Conservation (phyloP, 306 rosid genomes). For the Trifolium subterraneum region DNA sequence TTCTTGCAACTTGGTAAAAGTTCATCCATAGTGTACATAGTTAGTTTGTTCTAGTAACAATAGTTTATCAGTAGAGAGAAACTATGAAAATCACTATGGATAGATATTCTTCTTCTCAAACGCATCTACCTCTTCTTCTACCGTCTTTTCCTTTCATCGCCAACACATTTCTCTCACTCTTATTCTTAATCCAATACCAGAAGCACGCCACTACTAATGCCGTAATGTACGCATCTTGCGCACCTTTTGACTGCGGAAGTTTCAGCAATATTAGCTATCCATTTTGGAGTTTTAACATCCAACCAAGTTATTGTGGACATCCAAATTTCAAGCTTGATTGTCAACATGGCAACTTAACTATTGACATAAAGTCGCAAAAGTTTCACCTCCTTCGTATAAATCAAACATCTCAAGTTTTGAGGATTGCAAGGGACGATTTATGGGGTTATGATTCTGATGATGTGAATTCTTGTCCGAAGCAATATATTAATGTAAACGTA, state of each 20-base stretch:
- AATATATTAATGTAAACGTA: slow-evolving; percentile 18
- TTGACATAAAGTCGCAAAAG: slow-evolving; percentile 18
- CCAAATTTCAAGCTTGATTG: slow-evolving; percentile 47
- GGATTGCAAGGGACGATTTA: slow-evolving; percentile 44
- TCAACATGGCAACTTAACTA: slow-evolving; percentile 10
- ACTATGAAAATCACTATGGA: too few relatives aligned
- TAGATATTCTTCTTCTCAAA: too few relatives aligned
- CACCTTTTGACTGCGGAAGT: slow-evolving; percentile 46
- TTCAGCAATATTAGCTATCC: slow-evolving; percentile 40
- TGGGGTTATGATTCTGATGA: background rate
- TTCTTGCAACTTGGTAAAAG: too few relatives aligned
- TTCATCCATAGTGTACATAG: too few relatives aligned
- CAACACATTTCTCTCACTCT: too few relatives aligned
- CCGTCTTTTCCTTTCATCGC: too few relatives aligned
- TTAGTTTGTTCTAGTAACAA: too few relatives aligned
- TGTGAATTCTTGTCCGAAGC: background rate
- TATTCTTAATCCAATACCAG: too few relatives aligned
- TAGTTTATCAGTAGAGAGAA: too few relatives aligned
- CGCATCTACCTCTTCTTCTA: too few relatives aligned
- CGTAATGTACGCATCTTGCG: slow-evolving; percentile 36
- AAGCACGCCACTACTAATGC: background rate
- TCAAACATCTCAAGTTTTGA: background rate
- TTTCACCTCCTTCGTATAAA: slow-evolving; percentile 36
- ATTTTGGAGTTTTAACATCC: slow-evolving; percentile 43
- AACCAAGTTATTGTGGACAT: slow-evolving; percentile 46